Evolutionary conservation across 768 basidiomycete species (phyloP).

Genomic region (Tylopilus intermedius): DNA sequence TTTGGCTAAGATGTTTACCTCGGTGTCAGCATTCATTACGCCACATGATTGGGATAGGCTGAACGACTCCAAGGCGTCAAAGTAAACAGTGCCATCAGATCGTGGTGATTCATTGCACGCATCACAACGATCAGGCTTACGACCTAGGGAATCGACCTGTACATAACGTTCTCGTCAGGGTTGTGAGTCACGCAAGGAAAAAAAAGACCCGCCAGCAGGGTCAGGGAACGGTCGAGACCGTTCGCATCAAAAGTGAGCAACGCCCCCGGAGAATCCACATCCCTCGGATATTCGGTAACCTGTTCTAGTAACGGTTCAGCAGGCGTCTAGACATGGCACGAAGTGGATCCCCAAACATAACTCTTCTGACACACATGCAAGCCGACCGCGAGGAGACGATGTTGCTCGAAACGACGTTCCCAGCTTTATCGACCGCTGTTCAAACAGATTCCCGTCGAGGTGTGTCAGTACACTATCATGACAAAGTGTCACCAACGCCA

Average conservation of each 20-base stretch:
- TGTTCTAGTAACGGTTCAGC: conserved; percentile 6
- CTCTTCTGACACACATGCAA: conserved; percentile 20
- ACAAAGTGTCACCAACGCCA: neutral
- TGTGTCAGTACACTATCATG: too few relatives aligned
- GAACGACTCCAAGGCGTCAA: conserved; percentile 19
- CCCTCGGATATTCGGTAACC: conserved; percentile 1
- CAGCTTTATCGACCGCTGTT: conserved; percentile 2
- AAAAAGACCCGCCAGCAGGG: conserved; percentile 1
- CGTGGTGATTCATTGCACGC: neutral
- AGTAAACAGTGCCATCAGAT: conserved; percentile 23
- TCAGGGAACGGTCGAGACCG: neutral
- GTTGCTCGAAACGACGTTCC: conserved; percentile 11
- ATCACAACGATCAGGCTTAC: conserved; percentile 1
- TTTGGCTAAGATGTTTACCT: conserved; percentile 3
- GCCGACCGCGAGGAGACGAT: conserved; percentile 11
- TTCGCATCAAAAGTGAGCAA: neutral
- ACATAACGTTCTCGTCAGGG: conserved; percentile 10
- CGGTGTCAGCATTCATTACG: conserved; percentile 2
- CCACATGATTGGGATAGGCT: conserved; percentile 5
- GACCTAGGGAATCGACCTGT: conserved; percentile 4
- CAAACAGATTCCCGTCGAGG: neutral
- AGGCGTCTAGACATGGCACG: neutral
- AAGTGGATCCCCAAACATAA: conserved; percentile 1
- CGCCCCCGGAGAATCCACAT: neutral
- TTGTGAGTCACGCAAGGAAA: neutral